These are phyloP conservation scores for Boletus coccyginus DNA, from an alignment of 768 basidiomycete species.

Conservation along the genomic window DNA sequence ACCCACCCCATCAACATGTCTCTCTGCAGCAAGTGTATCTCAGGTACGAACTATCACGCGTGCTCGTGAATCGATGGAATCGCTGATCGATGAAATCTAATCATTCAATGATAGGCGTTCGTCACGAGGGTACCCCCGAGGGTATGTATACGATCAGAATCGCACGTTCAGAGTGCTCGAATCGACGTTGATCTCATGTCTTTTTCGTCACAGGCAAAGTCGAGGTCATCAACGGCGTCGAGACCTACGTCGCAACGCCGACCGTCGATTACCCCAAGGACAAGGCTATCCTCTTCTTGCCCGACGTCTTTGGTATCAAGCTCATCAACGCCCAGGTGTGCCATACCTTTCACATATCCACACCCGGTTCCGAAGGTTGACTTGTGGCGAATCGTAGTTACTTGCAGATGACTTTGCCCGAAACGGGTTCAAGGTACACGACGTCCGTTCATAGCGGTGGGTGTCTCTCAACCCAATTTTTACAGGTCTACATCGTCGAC, in stretches of 20 bases:
- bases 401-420: slow-evolving; percentile 43
- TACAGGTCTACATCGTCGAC: slow-evolving; percentile 23
- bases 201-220: slow-evolving; percentile 33
- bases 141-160: slow-evolving; percentile 28
- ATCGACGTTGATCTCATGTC: background rate
- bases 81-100: slow-evolving; percentile 1
- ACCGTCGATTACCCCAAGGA: slow-evolving; percentile 47
- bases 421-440: slow-evolving; percentile 36
- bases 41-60: slow-evolving; percentile 35
- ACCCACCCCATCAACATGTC: slow-evolving; percentile 37
- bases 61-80: background rate
- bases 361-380: background rate
- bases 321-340: slow-evolving; percentile 46
- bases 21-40: slow-evolving; percentile 54
- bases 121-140: slow-evolving; percentile 46
- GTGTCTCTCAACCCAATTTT: background rate
- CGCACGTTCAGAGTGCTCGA: background rate
- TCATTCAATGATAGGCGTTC: slow-evolving; percentile 35
- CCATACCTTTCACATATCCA: background rate
- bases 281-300: slow-evolving; percentile 53
- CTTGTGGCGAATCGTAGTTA: slow-evolving; percentile 25
- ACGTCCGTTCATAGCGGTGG: background rate
- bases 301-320: slow-evolving; percentile 52
- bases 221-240: slow-evolving; percentile 46
- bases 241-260: slow-evolving; percentile 55